Evolutionary conservation across 768 basidiomycete genomes (phyloP).

Genomic region (Tulasnella sp.): DNA sequence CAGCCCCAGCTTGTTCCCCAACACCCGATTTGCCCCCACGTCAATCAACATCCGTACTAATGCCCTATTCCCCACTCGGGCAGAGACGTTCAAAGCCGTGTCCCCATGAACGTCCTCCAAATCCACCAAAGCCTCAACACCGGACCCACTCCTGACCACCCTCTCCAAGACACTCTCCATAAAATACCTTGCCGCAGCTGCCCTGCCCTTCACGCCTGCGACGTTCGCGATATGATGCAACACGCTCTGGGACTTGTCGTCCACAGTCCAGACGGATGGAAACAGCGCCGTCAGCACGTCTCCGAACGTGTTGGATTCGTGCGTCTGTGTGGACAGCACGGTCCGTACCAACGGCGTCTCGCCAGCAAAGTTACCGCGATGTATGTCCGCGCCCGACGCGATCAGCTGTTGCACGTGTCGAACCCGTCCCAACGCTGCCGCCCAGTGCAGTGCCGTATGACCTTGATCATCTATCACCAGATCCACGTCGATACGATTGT

Average conservation of each 20-base stretch:
- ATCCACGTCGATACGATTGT: constrained; percentile 49
- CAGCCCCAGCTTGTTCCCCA: constrained; percentile 87
- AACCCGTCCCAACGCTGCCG: constrained; percentile 70
- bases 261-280: constrained; percentile 74
- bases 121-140: constrained; percentile 73
- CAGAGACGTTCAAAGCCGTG: constrained; percentile 90
- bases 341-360: constrained; percentile 93
- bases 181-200: constrained; percentile 76
- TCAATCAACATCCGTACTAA: constrained; percentile 80
- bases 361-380: constrained; percentile 85
- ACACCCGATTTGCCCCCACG: constrained; percentile 80
- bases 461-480: constrained; percentile 87
- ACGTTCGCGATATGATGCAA: constrained; percentile 86
- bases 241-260: constrained; percentile 73
- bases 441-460: constrained; percentile 89
- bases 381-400: constrained; percentile 68
- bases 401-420: constrained; percentile 60
- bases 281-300: constrained; percentile 52
- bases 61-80: constrained; percentile 80
- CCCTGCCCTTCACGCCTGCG: constrained; percentile 84
- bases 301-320: constrained; percentile 65
- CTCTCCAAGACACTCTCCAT: constrained; percentile 80
- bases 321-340: constrained; percentile 77
- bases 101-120: constrained; percentile 92
- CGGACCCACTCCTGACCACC: constrained; percentile 53